Percentiles rank a stretch among this genome's conserved stretches.
Conservation (phyloP, 768 basidiomycete species). For the Pleurotus sapidus region DNA sequence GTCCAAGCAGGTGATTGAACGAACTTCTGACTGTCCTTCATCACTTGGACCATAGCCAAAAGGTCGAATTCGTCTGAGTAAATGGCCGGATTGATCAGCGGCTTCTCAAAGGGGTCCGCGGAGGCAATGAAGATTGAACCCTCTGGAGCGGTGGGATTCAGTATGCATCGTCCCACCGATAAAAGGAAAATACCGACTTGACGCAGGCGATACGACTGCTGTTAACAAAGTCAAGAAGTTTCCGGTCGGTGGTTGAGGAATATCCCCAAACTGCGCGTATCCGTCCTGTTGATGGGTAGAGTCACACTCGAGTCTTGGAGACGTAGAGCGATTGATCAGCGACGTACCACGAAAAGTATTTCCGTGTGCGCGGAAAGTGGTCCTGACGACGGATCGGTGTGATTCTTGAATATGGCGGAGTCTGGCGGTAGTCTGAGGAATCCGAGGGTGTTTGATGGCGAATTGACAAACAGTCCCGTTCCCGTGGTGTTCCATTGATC, state of each 20-base stretch:
- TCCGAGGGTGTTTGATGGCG: constrained; percentile 14
- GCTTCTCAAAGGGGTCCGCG: constrained; percentile 37
- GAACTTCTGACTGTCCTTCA: constrained; percentile 17
- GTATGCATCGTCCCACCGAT: not conserved
- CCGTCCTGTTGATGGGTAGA: constrained; percentile 13
- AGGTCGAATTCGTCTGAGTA: constrained; percentile 20
- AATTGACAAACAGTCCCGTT: constrained; percentile 16
- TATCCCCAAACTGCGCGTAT: constrained; percentile 7
- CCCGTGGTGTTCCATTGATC: constrained; percentile 16
- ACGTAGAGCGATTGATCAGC: not conserved
- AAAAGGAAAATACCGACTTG: constrained; percentile 17
- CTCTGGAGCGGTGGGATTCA: constrained; percentile 6
- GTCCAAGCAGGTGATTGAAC: constrained; percentile 18
- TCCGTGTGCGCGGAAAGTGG: constrained; percentile 9
- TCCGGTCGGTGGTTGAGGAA: constrained; percentile 17
- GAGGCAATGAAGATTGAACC: constrained; percentile 29
- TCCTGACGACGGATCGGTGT: constrained; percentile 11
- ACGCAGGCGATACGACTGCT: constrained; percentile 25
- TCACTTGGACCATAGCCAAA: constrained; percentile 16
- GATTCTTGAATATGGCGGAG: not conserved
- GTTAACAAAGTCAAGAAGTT: constrained; percentile 22
- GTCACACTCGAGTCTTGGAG: not conserved
- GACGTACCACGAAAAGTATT: constrained; percentile 12
- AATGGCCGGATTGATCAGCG: constrained; percentile 45
- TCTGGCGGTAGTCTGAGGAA: constrained; percentile 11